These are phyloP conservation scores for Solanum rostratum DNA, from an alignment of 257 asterid species.

Conservation along the genomic window DNA sequence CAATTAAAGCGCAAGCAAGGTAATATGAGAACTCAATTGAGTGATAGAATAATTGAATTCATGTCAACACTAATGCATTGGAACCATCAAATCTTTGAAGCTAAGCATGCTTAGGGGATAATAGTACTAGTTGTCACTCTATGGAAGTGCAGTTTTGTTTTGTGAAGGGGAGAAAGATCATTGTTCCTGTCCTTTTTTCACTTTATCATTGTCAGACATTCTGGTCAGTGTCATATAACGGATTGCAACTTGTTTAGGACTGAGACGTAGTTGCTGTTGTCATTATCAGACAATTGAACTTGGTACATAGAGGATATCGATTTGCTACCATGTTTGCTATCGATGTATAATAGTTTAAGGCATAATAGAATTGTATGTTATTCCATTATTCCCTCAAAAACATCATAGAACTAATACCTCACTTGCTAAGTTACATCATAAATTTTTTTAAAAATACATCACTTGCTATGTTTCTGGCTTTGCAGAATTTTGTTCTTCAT, in stretches of 20 bases:
- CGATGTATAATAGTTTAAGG: neutral
- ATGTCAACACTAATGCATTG: neutral
- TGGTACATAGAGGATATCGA: neutral
- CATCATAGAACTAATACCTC: neutral
- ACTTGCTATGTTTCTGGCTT: neutral
- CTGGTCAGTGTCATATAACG: neutral
- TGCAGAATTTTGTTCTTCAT: neutral
- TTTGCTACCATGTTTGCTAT: neutral
- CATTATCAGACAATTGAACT: neutral
- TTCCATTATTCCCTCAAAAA: neutral
- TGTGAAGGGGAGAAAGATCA: neutral
- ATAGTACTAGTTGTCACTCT: neutral
- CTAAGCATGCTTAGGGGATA: neutral
- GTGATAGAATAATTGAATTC: neutral
- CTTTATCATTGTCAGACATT: neutral
- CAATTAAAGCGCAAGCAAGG: no score
- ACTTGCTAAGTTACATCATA: neutral
- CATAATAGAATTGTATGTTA: neutral
- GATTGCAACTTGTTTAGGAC: neutral
- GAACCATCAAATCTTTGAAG: neutral
- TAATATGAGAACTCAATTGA: neutral
- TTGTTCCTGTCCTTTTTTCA: neutral
- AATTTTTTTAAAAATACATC: neutral
- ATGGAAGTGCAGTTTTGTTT: neutral
- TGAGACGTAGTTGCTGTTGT: neutral